These are phyloP conservation scores for Trichoderma sp. DNA, from an alignment of 2,329 filamentous ascomycete species.

Conservation along the genomic window DNA sequence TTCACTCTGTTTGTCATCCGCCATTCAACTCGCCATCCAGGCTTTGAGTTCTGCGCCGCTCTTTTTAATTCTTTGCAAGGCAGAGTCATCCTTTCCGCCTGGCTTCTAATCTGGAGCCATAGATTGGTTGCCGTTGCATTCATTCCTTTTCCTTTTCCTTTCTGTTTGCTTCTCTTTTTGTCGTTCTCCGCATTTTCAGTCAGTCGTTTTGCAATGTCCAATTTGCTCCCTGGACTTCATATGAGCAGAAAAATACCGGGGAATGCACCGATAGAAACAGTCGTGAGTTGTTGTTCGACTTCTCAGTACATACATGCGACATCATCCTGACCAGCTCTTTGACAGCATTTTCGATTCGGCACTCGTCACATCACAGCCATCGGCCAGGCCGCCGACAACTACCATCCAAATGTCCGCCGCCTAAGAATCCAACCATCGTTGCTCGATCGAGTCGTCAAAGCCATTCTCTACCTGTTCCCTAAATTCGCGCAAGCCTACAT, in stretches of 20 bases:
- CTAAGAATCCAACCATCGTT: slow-evolving; percentile 21
- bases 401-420: slow-evolving; percentile 30
- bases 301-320: background rate
- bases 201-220: slow-evolving; percentile 23
- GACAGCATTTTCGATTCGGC: slow-evolving; percentile 23
- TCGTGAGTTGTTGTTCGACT: background rate
- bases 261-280: slow-evolving; percentile 19
- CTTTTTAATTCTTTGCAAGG: background rate
- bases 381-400: slow-evolving; percentile 21
- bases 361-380: slow-evolving; percentile 25
- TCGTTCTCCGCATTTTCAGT: slow-evolving; percentile 3
- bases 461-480: slow-evolving; percentile 24
- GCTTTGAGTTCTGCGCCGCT: slow-evolving; percentile 8
- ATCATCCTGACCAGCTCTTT: background rate
- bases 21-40: background rate
- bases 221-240: slow-evolving; percentile 19
- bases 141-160: background rate
- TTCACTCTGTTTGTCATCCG: background rate
- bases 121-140: background rate
- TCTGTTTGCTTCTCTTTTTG: background rate
- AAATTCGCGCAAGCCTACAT: slow-evolving; percentile 21
- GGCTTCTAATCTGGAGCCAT: background rate
- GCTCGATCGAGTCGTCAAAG: slow-evolving; percentile 17
- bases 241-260: slow-evolving; percentile 18
- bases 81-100: background rate